Evolutionary conservation across 2,329 filamentous ascomycete species (phyloP), one percentile per base, ranked within the genome.

Genomic region (Sporothrix mexicana): DNA sequence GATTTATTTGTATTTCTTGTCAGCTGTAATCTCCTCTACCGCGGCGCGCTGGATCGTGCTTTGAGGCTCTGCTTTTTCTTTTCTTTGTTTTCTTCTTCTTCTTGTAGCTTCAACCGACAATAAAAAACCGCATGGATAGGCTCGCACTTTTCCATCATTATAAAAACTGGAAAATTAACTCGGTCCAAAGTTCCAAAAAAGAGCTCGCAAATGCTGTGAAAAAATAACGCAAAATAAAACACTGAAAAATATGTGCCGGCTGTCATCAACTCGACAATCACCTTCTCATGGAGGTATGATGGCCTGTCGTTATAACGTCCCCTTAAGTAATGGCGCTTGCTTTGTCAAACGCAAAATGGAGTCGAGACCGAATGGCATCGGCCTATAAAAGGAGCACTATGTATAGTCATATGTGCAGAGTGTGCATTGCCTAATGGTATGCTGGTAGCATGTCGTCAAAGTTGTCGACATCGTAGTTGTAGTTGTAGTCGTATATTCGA

Each of bases 21-120:
- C n/a, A 1, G 15, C 9, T 20, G 4, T 25, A 9, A n/a, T 47
- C n/a, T 20, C 5, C 20, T 23, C 20, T 7, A 55, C 25, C 36
- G 25, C 12, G 8, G n/a, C 64, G n/a, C 17, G 64, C 64, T 67
- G 64, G 64, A 36, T 25, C 61, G 41, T 47, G 61, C 7, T 36
- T 17, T 36, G 20, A 3, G 49, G 1, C 30, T 49, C 36, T 30
- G 47, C 8, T 5, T 55, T 20, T 43, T 23, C 17, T 59, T 53
- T n/a, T 41, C 45, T 8, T 45, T 23, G 20, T 36, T 25, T 25
- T 23, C 9, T 55, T 25, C 30, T 67, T 17, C 12, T 61, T 23
- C 57, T 5, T 61, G 30, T 25, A 51, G 64, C 43, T 30, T 25
- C 20, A 49, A 17, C 23, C 20, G 49, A 47, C 23, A 23, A 17